Evolutionary conservation across 202 grass and related monocot genomes (phyloP).

Genomic region (Eragrostis tef): DNA sequence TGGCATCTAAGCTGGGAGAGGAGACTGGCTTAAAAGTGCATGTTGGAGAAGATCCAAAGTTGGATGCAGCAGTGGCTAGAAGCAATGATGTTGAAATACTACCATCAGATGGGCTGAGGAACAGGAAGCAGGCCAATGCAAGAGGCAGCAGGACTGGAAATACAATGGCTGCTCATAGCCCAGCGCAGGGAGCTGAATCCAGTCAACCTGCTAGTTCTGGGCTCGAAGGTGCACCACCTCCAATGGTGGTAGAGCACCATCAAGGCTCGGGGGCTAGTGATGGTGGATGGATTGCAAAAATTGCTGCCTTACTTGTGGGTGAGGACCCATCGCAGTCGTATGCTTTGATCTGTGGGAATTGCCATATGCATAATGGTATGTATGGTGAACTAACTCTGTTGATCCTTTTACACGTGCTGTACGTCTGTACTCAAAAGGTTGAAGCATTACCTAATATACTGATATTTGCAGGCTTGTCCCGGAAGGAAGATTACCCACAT

Average conservation of each 20-base stretch:
- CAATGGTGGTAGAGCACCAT: constrained; percentile 80
- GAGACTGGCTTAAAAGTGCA: constrained; percentile 80
- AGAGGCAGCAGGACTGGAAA: constrained; percentile 55
- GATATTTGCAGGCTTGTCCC: constrained; percentile 69
- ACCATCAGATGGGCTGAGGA: constrained; percentile 69
- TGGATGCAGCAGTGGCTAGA: constrained; percentile 46
- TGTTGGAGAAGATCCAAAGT: constrained; percentile 67
- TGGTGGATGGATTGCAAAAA: constrained; percentile 80
- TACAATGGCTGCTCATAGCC: constrained; percentile 39
- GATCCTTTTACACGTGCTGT: constrained; percentile 15
- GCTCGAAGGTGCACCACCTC: constrained; percentile 43
- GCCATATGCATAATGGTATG: constrained; percentile 94
- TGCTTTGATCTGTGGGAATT: constrained; percentile 95
- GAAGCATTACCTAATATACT: constrained; percentile 17
- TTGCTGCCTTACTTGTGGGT: constrained; percentile 86
- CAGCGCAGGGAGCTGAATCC: constrained; percentile 50
- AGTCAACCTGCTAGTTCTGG: constrained; percentile 46
- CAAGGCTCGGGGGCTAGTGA: constrained; percentile 65
- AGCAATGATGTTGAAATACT: constrained; percentile 63
- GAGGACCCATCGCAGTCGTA: constrained; percentile 95
- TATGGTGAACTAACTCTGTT: constrained; percentile 23
- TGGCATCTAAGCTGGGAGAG: constrained; percentile 83
- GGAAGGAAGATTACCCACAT: constrained; percentile 90
- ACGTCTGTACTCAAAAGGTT: background rate
- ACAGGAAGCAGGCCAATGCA: constrained; percentile 67